These are phyloP conservation scores for Collariella sp. DNA, from an alignment of 495 filamentous ascomycete genomes.

Conservation along the genomic window DNA sequence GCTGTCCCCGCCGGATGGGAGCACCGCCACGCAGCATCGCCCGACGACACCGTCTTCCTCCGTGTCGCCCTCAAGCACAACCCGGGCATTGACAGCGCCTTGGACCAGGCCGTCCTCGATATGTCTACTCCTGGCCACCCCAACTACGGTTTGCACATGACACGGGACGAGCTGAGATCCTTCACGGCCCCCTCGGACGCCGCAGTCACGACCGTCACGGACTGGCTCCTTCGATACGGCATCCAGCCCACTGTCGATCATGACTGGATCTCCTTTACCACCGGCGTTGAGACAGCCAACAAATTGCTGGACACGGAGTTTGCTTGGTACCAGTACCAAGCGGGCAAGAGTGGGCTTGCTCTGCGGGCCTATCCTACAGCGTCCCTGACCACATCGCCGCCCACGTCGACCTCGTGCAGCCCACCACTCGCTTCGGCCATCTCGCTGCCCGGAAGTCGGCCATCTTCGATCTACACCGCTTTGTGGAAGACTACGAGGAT, in stretches of 20 bases:
- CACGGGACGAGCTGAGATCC: slow-evolving; percentile 43
- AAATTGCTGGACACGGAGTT: slow-evolving; percentile 43
- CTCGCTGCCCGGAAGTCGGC: slow-evolving; percentile 22
- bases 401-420: slow-evolving; percentile 57
- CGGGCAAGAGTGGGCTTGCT: slow-evolving; percentile 27
- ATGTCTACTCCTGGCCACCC: slow-evolving; percentile 49
- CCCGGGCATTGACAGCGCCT: slow-evolving; percentile 33
- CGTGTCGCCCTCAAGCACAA: slow-evolving; percentile 30
- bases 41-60: slow-evolving; percentile 26
- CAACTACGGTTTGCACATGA: slow-evolving; percentile 50
- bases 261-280: slow-evolving; percentile 42
- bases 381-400: slow-evolving; percentile 51
- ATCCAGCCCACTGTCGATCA: slow-evolving; percentile 40
- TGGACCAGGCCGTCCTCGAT: slow-evolving; percentile 45
- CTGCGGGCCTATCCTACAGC: slow-evolving; percentile 54
- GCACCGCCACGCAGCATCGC: slow-evolving; percentile 24
- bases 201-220: slow-evolving; percentile 32
- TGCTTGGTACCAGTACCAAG: slow-evolving; percentile 31
- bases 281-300: slow-evolving; percentile 39
- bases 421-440: slow-evolving; percentile 54
- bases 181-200: slow-evolving; percentile 43
- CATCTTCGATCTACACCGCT: slow-evolving; percentile 22
- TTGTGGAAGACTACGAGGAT: slow-evolving; percentile 3
- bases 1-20: slow-evolving; percentile 42
- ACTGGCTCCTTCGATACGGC: slow-evolving; percentile 46